These are phyloP conservation scores for Dactylorhiza incarnata DNA, from an alignment of 106 monocot species.

Conservation along the genomic window DNA sequence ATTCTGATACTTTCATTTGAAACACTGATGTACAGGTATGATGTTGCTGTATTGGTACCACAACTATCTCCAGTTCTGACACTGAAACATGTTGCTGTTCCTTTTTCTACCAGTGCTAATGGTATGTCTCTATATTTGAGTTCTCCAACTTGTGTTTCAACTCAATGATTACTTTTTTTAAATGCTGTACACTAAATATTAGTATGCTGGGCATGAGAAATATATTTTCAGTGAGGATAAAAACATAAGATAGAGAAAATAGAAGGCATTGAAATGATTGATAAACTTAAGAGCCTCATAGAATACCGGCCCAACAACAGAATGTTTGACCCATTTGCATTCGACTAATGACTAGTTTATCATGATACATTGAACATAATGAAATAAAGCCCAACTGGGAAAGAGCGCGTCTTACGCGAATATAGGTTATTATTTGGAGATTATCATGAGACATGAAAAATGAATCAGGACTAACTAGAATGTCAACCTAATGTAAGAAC, in stretches of 20 bases:
- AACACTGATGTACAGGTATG: constrained; percentile 41
- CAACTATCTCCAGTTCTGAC: constrained; percentile 57
- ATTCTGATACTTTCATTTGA: not conserved
- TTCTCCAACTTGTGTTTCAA: not conserved
- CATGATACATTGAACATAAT: not conserved
- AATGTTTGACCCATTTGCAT: not conserved
- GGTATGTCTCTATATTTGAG: constrained; percentile 21
- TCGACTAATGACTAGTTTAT: not conserved
- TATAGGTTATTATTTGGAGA: not conserved
- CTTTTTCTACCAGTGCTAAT: constrained; percentile 6
- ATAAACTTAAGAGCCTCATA: too few relatives aligned
- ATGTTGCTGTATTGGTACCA: constrained; percentile 66
- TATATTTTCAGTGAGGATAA: not conserved
- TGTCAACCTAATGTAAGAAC: not conserved
- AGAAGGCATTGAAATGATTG: too few relatives aligned
- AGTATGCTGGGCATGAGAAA: not conserved
- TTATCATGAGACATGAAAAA: not conserved
- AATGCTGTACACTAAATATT: not conserved
- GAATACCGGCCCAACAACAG: not conserved
- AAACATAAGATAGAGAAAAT: not conserved
- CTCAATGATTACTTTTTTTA: not conserved
- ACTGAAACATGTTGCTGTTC: constrained; percentile 55
- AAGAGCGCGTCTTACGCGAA: not conserved
- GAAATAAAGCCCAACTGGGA: not conserved
- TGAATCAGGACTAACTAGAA: not conserved